Evolutionary conservation across 73 alveolate species (phyloP).

Genomic region (Paramecium pentaurelia): DNA sequence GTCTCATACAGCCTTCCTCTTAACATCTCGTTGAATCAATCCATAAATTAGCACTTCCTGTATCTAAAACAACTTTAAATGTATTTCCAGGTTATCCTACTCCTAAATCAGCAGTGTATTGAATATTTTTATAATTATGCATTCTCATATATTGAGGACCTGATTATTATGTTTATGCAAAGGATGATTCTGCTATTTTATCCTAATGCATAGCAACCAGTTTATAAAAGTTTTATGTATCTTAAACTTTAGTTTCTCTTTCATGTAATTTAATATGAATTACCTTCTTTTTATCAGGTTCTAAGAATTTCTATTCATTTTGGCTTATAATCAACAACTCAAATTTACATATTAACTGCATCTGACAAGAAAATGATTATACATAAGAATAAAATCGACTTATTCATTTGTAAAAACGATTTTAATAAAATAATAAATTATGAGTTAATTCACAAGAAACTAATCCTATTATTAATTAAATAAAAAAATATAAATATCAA

Average conservation of each 20-base stretch:
- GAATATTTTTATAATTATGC: slow-evolving; percentile 54
- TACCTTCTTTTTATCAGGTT: neutral
- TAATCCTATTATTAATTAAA: neutral
- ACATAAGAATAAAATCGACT: neutral
- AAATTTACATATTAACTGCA: neutral
- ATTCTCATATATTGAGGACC: slow-evolving; percentile 32
- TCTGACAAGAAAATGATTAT: neutral
- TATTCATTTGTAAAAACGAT: neutral
- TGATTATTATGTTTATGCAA: neutral
- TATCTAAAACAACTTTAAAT: slow-evolving; percentile 72
- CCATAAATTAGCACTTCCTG: slow-evolving; percentile 68
- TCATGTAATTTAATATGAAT: slow-evolving; percentile 16
- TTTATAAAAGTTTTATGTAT: slow-evolving; percentile 3
- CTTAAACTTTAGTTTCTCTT: slow-evolving; percentile 4
- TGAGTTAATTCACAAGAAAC: neutral
- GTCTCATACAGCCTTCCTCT: slow-evolving; percentile 56
- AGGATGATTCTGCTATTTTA: neutral
- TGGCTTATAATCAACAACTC: neutral
- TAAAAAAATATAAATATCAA: neutral
- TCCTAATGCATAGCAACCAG: neutral
- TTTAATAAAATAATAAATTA: neutral
- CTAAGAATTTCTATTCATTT: neutral
- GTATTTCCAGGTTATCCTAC: slow-evolving; percentile 72
- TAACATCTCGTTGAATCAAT: slow-evolving; percentile 57
- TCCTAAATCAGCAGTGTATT: slow-evolving; percentile 63